Evolutionary conservation across 495 filamentous ascomycete genomes (phyloP).

Genomic region (Bathelium albidoporum): DNA sequence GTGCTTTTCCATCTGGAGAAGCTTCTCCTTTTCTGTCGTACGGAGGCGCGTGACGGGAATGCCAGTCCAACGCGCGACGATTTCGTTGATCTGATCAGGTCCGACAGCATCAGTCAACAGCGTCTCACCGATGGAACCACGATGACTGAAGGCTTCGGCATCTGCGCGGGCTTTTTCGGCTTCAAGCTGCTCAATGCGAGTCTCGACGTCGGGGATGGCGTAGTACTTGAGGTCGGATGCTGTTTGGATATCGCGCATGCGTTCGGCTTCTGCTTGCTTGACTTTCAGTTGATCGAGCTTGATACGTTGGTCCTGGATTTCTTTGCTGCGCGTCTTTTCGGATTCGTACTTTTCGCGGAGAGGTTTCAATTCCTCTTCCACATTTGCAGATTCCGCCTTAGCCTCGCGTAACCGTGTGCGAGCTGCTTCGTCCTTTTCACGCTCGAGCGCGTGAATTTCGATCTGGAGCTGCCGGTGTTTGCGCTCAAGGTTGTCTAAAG

Average conservation of each 20-base stretch:
- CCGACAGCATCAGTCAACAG: constrained; percentile 88
- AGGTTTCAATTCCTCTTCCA: constrained; percentile 80
- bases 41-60: constrained; percentile 90
- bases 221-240: constrained; percentile 94
- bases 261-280: constrained; percentile 86
- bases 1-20: constrained; percentile 84
- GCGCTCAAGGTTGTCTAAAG: constrained; percentile 84
- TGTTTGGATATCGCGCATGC: constrained; percentile 65
- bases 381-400: constrained; percentile 82
- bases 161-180: constrained; percentile 68
- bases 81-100: constrained; percentile 98
- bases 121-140: constrained; percentile 45
- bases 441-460: constrained; percentile 85
- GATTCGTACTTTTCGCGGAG: constrained; percentile 91
- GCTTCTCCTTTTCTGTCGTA: constrained; percentile 94
- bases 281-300: constrained; percentile 80
- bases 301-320: constrained; percentile 92
- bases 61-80: constrained; percentile 90
- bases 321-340: constrained; percentile 75
- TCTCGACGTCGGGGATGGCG: constrained; percentile 85
- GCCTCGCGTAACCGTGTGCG: constrained; percentile 68
- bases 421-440: constrained; percentile 91
- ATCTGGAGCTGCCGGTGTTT: constrained; percentile 83
- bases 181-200: constrained; percentile 69
- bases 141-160: constrained; percentile 52